These are phyloP conservation scores for Fermentozyma sake DNA, from an alignment of 1,139 yeast genomes.

Conservation along the genomic window DNA sequence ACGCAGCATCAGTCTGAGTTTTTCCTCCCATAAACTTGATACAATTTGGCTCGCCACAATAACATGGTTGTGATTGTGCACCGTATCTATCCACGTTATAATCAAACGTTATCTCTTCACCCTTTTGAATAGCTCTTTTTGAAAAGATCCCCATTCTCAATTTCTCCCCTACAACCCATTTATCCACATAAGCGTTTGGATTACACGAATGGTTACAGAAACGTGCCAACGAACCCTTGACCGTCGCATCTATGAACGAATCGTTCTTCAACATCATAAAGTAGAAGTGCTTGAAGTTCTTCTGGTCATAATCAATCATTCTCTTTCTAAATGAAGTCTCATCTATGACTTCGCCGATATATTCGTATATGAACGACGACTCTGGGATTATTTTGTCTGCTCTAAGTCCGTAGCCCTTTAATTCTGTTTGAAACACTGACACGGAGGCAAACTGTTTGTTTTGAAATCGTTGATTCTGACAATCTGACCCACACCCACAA, in stretches of 20 bases:
- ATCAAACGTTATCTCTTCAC: slow-evolving; percentile 93
- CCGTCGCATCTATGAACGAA: slow-evolving; percentile 92
- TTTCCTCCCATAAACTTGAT: slow-evolving; percentile 93
- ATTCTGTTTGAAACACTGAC: slow-evolving; percentile 73
- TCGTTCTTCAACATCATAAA: slow-evolving; percentile 96
- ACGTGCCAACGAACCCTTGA: slow-evolving; percentile 80
- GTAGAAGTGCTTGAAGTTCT: slow-evolving; percentile 80
- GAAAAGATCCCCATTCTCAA: slow-evolving; percentile 94
- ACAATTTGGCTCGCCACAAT: slow-evolving; percentile 91
- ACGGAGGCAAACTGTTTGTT: slow-evolving; percentile 64
- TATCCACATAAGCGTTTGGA: slow-evolving; percentile 92
- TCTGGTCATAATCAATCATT: slow-evolving; percentile 67
- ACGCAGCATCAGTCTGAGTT: slow-evolving; percentile 89
- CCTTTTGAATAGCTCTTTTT: slow-evolving; percentile 61
- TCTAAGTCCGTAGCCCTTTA: slow-evolving; percentile 86
- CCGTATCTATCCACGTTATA: slow-evolving; percentile 97
- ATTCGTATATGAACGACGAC: slow-evolving; percentile 77
- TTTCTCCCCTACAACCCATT: slow-evolving; percentile 93
- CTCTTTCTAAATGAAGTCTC: slow-evolving; percentile 67
- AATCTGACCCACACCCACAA: slow-evolving; percentile 70
- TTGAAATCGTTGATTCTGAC: slow-evolving; percentile 89
- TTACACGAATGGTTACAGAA: slow-evolving; percentile 93
- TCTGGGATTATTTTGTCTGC: slow-evolving; percentile 58
- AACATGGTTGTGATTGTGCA: slow-evolving; percentile 89
- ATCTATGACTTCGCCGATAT: slow-evolving; percentile 89